Evolutionary conservation across 352 stramenopile genomes (phyloP).

Genomic region (Phytopythium aichiense): DNA sequence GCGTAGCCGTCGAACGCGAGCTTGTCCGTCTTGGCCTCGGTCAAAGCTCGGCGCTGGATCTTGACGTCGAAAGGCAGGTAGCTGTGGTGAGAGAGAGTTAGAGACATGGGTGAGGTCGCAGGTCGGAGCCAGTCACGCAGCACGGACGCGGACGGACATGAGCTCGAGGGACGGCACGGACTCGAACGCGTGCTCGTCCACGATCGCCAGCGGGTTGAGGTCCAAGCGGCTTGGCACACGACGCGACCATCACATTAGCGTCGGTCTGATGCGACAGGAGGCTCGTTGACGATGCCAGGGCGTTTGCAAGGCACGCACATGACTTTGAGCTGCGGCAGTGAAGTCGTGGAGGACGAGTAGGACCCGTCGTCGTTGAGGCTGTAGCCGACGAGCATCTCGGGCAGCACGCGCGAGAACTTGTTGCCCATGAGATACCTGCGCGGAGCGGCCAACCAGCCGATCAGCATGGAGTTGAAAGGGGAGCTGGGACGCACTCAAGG

Average conservation of each 20-base stretch:
- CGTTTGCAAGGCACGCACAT: conserved; percentile 31
- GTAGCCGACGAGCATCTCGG: conserved; percentile 66
- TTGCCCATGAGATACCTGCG: conserved; percentile 66
- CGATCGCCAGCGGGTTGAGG: conserved; percentile 62
- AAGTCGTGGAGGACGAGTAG: conserved; percentile 34
- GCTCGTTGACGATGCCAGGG: not conserved
- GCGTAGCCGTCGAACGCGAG: conserved; percentile 57
- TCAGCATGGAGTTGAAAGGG: conserved; percentile 8
- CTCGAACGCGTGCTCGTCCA: conserved; percentile 75
- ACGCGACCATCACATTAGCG: not conserved
- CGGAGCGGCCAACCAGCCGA: not conserved
- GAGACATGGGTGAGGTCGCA: not conserved
- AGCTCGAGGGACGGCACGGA: conserved; percentile 47
- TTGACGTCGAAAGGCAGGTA: conserved; percentile 73
- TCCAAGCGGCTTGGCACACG: conserved; percentile 45
- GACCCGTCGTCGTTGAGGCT: conserved; percentile 44
- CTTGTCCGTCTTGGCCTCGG: conserved; percentile 74
- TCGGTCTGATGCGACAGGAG: not conserved
- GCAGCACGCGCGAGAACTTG: conserved; percentile 55
- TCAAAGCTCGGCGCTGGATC: conserved; percentile 71
- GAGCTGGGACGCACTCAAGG: conserved; percentile 10
- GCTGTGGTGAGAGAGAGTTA: conserved; percentile 15
- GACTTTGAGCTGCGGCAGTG: conserved; percentile 60
- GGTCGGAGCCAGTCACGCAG: not conserved
- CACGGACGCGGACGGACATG: conserved; percentile 34